Percentiles rank a stretch among this genome's conserved stretches.
phyloP scores from a whole-genome alignment of 768 basidiomycete species.

The Amanita rimosa region DNA sequence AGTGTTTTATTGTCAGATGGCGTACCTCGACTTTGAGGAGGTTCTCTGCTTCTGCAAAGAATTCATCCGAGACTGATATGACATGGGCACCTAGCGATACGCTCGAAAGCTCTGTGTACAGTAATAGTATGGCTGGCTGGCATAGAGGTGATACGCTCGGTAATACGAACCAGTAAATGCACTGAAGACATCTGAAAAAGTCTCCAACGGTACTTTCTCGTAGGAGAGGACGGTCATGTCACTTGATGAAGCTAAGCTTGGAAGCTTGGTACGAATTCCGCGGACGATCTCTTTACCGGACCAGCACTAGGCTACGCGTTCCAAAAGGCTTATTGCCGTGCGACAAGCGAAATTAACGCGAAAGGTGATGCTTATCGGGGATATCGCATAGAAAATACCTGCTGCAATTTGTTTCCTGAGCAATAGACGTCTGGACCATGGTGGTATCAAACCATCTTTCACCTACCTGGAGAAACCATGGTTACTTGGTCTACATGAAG shows the following conservation, averaged over 20 bases:
- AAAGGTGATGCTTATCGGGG: background rate
- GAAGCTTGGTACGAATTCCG: too few species aligned
- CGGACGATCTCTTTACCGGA: background rate
- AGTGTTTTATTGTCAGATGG: background rate
- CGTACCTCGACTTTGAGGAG: conserved; percentile 71
- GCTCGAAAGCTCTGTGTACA: conserved; percentile 86
- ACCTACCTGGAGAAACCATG: background rate
- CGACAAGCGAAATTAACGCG: background rate
- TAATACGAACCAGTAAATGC: conserved; percentile 35
- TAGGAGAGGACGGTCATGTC: background rate
- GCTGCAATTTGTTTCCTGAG: background rate
- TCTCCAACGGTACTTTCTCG: conserved; percentile 1
- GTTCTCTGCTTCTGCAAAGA: conserved; percentile 83
- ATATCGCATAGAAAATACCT: background rate
- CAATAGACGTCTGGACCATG: background rate
- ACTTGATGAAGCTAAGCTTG: background rate
- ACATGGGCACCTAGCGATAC: conserved; percentile 72
- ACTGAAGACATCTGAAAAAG: conserved; percentile 27
- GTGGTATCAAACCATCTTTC: background rate
- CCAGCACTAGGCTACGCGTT: background rate
- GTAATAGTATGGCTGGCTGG: background rate
- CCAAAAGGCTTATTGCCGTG: background rate
- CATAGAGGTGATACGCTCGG: background rate
- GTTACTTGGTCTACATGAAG: background rate
- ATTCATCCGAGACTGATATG: conserved; percentile 81